These are phyloP conservation scores for Chimonanthus praecox DNA, from an alignment of 164 flowering plant species.

Conservation along the genomic window DNA sequence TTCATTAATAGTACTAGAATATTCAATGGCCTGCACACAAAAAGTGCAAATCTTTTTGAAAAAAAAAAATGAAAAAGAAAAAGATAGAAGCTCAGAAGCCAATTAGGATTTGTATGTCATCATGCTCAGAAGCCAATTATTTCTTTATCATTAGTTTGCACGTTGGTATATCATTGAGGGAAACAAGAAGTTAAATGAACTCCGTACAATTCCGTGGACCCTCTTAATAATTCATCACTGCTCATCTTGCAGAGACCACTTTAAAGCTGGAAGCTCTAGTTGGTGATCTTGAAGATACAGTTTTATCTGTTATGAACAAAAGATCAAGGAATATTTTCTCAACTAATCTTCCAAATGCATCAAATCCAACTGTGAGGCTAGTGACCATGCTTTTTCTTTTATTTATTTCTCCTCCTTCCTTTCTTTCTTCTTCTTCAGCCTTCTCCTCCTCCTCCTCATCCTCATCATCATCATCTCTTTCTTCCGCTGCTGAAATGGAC, in stretches of 20 bases:
- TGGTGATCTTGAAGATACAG: slow-evolving; percentile 76
- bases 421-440: not conserved
- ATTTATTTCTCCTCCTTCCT: not conserved
- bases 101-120: too few relatives aligned
- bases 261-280: slow-evolving; percentile 55
- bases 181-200: not conserved
- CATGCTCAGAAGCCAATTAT: too few relatives aligned
- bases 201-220: not conserved
- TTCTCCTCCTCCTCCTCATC: too few relatives aligned
- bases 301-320: slow-evolving; percentile 25
- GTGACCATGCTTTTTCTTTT: slow-evolving; percentile 3
- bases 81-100: too few relatives aligned
- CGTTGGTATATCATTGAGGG: too few relatives aligned
- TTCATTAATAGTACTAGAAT: too few relatives aligned
- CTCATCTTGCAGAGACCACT: slow-evolving; percentile 42
- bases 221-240: not conserved
- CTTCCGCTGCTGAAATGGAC: not conserved
- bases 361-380: slow-evolving; percentile 22
- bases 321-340: slow-evolving; percentile 22
- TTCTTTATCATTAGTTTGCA: too few relatives aligned
- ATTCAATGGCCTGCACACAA: too few relatives aligned
- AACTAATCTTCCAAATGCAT: slow-evolving; percentile 17
- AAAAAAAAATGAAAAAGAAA: too few relatives aligned
- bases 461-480: not conserved
- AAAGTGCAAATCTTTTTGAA: too few relatives aligned